phyloP scores from a whole-genome alignment of 2,329 filamentous ascomycete genomes.

The Trichoderma sp. region DNA sequence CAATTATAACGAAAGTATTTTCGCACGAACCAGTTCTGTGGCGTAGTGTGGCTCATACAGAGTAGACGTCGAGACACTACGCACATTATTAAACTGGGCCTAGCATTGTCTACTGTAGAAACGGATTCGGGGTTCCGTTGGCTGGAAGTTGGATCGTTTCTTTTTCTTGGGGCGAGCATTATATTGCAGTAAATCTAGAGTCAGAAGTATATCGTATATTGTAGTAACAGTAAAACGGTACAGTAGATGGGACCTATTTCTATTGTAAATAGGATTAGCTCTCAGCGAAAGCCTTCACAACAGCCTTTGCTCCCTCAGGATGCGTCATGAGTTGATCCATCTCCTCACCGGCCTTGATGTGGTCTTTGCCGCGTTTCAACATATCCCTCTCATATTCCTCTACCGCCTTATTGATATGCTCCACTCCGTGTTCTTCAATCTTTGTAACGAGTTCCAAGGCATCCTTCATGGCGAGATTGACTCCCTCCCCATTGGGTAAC shows the following conservation, averaged over 20 bases:
- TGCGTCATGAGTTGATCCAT: slow-evolving; percentile 9
- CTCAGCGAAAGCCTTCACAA: background rate
- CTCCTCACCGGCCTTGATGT: slow-evolving; percentile 5
- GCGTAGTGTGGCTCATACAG: too few relatives aligned
- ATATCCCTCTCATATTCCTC: slow-evolving; percentile 13
- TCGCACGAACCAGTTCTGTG: too few relatives aligned
- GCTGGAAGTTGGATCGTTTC: too few relatives aligned
- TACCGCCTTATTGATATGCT: background rate
- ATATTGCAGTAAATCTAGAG: too few relatives aligned
- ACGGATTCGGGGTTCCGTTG: too few relatives aligned
- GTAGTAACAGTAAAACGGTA: background rate
- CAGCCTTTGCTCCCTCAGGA: slow-evolving; percentile 7
- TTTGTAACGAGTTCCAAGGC: background rate
- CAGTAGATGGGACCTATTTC: background rate
- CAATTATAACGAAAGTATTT: too few relatives aligned
- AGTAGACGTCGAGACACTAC: too few relatives aligned
- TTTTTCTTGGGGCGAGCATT: too few relatives aligned
- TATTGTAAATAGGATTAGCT: background rate
- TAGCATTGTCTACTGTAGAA: too few relatives aligned
- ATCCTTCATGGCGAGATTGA: slow-evolving; percentile 16
- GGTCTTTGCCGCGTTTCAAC: slow-evolving; percentile 1
- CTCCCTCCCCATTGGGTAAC: slow-evolving; percentile 10
- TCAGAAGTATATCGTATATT: background rate
- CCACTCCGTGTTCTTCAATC: background rate
- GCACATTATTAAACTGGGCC: too few relatives aligned